phyloP scores from a whole-genome alignment of 352 stramenopile species.

The Pythium apleroticum region DNA sequence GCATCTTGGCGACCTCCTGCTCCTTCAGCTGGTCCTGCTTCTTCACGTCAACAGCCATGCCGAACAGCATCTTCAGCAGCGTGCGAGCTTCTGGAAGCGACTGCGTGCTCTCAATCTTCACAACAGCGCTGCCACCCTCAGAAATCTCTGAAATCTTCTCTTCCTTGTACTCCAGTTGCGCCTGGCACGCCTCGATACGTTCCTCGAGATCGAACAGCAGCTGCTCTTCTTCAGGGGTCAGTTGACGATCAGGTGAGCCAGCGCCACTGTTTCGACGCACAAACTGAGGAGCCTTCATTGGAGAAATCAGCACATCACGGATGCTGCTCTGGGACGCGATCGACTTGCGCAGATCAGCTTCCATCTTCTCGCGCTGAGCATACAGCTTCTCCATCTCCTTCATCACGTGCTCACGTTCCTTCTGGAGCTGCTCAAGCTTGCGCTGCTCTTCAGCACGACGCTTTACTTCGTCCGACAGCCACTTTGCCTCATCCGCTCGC shows the following conservation, averaged over 20 bases:
- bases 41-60: slow-evolving; percentile 86
- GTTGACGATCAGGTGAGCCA: slow-evolving; percentile 37
- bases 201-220: slow-evolving; percentile 84
- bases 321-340: slow-evolving; percentile 65
- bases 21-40: slow-evolving; percentile 85
- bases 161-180: slow-evolving; percentile 88
- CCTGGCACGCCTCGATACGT: slow-evolving; percentile 83
- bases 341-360: slow-evolving; percentile 66
- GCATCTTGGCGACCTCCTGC: slow-evolving; percentile 69
- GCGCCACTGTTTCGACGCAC: slow-evolving; percentile 43
- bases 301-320: slow-evolving; percentile 78
- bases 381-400: slow-evolving; percentile 85
- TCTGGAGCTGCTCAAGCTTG: slow-evolving; percentile 82
- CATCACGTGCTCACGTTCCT: slow-evolving; percentile 69
- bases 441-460: slow-evolving; percentile 79
- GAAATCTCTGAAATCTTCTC: slow-evolving; percentile 86
- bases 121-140: slow-evolving; percentile 49
- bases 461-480: slow-evolving; percentile 84
- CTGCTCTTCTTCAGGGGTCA: slow-evolving; percentile 82
- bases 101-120: slow-evolving; percentile 82
- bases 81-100: slow-evolving; percentile 81
- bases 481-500: slow-evolving; percentile 55
- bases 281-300: slow-evolving; percentile 49
- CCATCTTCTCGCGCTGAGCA: slow-evolving; percentile 65
- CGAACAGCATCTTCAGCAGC: slow-evolving; percentile 82